Evolutionary conservation across 2,329 filamentous ascomycete genomes (phyloP).

Genomic region (Annulohypoxylon truncatum): DNA sequence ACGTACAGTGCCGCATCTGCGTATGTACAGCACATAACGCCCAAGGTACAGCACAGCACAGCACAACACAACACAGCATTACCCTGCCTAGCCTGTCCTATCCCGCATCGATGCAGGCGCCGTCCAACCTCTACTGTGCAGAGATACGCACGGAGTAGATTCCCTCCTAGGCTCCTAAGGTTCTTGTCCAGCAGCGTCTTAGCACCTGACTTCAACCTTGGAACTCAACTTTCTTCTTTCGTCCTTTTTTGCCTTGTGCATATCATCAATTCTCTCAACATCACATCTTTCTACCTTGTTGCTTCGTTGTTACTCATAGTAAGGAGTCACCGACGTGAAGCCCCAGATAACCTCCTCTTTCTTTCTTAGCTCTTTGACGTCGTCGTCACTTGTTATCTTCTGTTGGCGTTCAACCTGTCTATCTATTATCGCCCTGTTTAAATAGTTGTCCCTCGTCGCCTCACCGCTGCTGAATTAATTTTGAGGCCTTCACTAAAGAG

Average conservation of each 20-base stretch:
- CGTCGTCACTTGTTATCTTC: constrained; percentile 15
- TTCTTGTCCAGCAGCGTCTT: background rate
- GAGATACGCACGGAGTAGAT: constrained; percentile 24
- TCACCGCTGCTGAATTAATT: constrained; percentile 21
- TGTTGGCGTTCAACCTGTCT: constrained; percentile 22
- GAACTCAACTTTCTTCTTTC: constrained; percentile 35
- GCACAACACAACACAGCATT: constrained; percentile 6
- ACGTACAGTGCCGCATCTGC: background rate
- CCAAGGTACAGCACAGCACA: background rate
- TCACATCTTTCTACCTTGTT: constrained; percentile 31
- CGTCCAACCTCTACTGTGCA: constrained; percentile 28
- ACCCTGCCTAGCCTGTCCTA: constrained; percentile 15
- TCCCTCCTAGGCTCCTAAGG: background rate
- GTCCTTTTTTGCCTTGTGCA: constrained; percentile 32
- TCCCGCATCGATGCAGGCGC: constrained; percentile 25
- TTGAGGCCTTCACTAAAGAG: constrained; percentile 8
- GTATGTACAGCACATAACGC: constrained; percentile 1
- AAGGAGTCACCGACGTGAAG: constrained; percentile 2
- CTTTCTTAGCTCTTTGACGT: constrained; percentile 22
- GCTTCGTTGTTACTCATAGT: constrained; percentile 9
- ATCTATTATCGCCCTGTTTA: constrained; percentile 21
- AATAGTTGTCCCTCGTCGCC: constrained; percentile 10
- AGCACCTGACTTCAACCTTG: constrained; percentile 36
- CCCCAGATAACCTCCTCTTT: constrained; percentile 8
- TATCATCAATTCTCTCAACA: constrained; percentile 37